These are phyloP conservation scores for Cutaneotrichosporon sp. DNA, from an alignment of 1,284 basidiomycete species.

Conservation along the genomic window DNA sequence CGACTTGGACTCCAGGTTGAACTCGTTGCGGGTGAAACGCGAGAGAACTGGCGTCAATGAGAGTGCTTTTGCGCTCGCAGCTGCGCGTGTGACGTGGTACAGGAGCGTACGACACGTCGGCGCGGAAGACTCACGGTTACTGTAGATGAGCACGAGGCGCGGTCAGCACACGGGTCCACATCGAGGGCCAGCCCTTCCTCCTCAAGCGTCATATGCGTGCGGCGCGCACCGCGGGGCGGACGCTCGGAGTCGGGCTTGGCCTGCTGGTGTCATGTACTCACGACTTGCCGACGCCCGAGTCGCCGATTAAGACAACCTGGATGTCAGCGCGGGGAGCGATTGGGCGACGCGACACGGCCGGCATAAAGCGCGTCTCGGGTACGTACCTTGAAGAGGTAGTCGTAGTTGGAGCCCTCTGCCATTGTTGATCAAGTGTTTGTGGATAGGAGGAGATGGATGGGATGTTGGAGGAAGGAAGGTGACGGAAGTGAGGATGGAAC, in stretches of 20 bases:
- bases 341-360: too few species aligned
- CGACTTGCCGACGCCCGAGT: conserved; percentile 98
- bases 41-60: conserved; percentile 57
- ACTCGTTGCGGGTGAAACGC: conserved; percentile 99
- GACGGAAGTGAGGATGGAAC: conserved; percentile 1
- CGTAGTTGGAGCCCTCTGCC: conserved; percentile 89
- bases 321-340: conserved; percentile 7
- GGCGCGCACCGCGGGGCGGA: neutral
- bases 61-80: too few species aligned
- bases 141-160: conserved; percentile 24
- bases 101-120: neutral
- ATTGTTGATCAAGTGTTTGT: conserved; percentile 54
- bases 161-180: conserved; percentile 1
- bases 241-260: neutral
- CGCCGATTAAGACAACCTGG: conserved; percentile 95
- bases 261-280: conserved; percentile 40
- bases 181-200: neutral
- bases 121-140: conserved; percentile 50
- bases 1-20: conserved; percentile 98
- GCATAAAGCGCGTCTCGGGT: neutral
- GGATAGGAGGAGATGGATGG: neutral
- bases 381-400: conserved; percentile 91
- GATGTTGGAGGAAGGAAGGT: conserved; percentile 1
- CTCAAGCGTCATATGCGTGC: neutral
- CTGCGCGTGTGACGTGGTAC: neutral